Base-by-base conservation (phyloP, 2,329 filamentous ascomycete species). In the Colletotrichum somersetense region DNA sequence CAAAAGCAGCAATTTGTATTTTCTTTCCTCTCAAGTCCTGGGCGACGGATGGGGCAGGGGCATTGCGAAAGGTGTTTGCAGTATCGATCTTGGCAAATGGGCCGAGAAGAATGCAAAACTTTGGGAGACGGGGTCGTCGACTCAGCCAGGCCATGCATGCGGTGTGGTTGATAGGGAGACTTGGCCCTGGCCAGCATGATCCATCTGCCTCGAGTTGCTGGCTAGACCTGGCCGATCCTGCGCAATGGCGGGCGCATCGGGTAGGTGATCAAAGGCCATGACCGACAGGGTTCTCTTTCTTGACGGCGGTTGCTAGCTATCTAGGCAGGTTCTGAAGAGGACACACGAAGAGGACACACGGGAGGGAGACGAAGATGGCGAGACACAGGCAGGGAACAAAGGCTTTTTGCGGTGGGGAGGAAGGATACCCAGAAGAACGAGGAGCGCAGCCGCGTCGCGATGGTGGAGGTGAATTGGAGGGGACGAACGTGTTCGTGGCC, bases 31-130 rank as follows among this genome's bases (percentile, higher is more conserved):
- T 62, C n/a, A 38, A 40, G 66, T 42, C 10, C 48, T n/a, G 53
- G 67, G 38, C 52, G 63, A 63, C 8, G 63, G 68, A 50, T 70
- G 62, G 18, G 62, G 67, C 68, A 73, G n/a, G 67, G 62, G 67
- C 68, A 73, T 68, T 72, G 58, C 71, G 53, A 35, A 46, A 52
- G 67, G 62, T 73, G 62, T 71, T 66, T 55, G 67, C 61, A 50
- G 35, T 66, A 30, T 33, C 20, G 18, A 35, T 40, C 66, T 62
- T 57, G 57, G 52, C 48, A 35, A 40, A 61, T 7, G 42, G 30
- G 62, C 46, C 67, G 57, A 4, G 50, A 62, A 26, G 46, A 38
- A 40, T 1, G 11, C 63, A 69, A 63, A 65, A 50, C 66, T 48
- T n/a, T 42, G 30, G 23, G 58, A 66, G 61, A 70, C 30, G 35